Percentiles rank a stretch among this genome's conserved stretches.
These are phyloP conservation scores for Ramichloridium luteum DNA, from an alignment of 2,329 filamentous ascomycete genomes.

Conservation along the genomic window DNA sequence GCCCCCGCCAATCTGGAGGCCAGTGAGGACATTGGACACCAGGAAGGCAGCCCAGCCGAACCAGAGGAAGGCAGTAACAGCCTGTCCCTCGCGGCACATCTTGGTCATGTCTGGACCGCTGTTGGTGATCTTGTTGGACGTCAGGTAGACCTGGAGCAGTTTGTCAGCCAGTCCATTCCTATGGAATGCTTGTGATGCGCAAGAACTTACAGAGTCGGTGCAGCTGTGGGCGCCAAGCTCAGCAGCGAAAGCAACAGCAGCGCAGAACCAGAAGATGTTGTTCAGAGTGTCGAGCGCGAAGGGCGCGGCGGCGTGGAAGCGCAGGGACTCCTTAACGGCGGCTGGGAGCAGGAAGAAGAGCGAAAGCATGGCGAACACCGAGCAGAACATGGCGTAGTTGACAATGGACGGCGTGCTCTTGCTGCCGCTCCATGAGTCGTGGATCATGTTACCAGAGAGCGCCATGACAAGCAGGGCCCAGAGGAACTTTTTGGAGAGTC, in stretches of 20 bases:
- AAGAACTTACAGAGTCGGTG: constrained; percentile 43
- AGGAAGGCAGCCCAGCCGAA: constrained; percentile 57
- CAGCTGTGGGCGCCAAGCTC: constrained; percentile 60
- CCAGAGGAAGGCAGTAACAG: constrained; percentile 64
- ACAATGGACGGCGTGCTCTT: constrained; percentile 41
- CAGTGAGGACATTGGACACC: constrained; percentile 43
- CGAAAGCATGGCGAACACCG: constrained; percentile 52
- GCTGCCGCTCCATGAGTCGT: constrained; percentile 34
- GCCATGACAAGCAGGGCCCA: constrained; percentile 49
- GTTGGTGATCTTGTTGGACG: constrained; percentile 30
- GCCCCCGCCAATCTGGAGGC: constrained; percentile 42
- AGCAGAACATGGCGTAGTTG: constrained; percentile 56
- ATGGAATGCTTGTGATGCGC: no score
- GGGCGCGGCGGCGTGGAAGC: constrained; percentile 39
- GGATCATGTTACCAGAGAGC: constrained; percentile 52
- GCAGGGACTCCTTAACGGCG: constrained; percentile 41
- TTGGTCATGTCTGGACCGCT: constrained; percentile 42
- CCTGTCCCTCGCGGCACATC: constrained; percentile 65
- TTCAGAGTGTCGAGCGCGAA: constrained; percentile 47
- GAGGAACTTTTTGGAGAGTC: constrained; percentile 36
- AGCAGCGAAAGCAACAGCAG: constrained; percentile 56
- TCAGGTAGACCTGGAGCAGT: constrained; percentile 24
- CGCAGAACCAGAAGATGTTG: constrained; percentile 58
- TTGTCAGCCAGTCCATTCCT: no score
- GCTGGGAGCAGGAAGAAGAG: constrained; percentile 50